Evolutionary conservation across 1,284 basidiomycete species (phyloP).

Genomic region (Kalmanozyma brasiliensis): DNA sequence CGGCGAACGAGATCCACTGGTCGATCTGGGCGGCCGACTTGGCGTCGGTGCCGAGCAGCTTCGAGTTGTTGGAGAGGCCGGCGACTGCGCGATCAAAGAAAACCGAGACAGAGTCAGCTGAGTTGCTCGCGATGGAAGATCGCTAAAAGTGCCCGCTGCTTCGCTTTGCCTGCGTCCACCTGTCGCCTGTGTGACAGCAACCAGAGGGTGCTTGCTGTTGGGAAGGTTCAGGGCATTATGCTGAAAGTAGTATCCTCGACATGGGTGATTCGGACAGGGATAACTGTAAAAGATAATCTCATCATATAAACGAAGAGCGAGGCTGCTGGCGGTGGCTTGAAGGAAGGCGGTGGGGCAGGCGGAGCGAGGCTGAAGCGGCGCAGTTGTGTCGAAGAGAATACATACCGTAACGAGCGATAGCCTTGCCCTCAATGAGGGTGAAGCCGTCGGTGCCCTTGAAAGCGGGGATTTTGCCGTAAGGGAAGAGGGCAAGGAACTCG

Average conservation of each 20-base stretch:
- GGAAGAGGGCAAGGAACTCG: slow-evolving; percentile 63
- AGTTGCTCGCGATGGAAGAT: neutral
- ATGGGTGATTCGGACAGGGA: slow-evolving; percentile 69
- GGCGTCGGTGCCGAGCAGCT: slow-evolving; percentile 75
- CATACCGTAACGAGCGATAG: slow-evolving; percentile 91
- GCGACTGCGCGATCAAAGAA: slow-evolving; percentile 73
- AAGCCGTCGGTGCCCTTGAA: slow-evolving; percentile 83
- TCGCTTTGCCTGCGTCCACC: neutral
- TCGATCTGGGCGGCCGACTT: slow-evolving; percentile 73
- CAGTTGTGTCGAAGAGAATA: slow-evolving; percentile 54
- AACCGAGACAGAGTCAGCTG: slow-evolving; percentile 13
- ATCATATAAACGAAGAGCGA: slow-evolving; percentile 59
- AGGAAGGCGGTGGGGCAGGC: neutral
- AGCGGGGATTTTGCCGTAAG: slow-evolving; percentile 74
- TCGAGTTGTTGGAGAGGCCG: slow-evolving; percentile 75
- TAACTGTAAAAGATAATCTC: slow-evolving; percentile 69
- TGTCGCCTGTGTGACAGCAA: neutral
- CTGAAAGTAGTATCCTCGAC: slow-evolving; percentile 72
- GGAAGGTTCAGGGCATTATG: slow-evolving; percentile 56
- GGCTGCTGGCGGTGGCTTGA: slow-evolving; percentile 13
- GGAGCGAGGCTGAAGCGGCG: slow-evolving; percentile 2
- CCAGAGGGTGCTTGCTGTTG: slow-evolving; percentile 1
- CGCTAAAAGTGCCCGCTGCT: slow-evolving; percentile 7
- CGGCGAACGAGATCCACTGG: slow-evolving; percentile 77
- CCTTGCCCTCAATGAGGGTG: slow-evolving; percentile 79